These are phyloP conservation scores for Ambrosiella cleistominuta DNA, from an alignment of 2,329 filamentous ascomycete species.

Conservation along the genomic window DNA sequence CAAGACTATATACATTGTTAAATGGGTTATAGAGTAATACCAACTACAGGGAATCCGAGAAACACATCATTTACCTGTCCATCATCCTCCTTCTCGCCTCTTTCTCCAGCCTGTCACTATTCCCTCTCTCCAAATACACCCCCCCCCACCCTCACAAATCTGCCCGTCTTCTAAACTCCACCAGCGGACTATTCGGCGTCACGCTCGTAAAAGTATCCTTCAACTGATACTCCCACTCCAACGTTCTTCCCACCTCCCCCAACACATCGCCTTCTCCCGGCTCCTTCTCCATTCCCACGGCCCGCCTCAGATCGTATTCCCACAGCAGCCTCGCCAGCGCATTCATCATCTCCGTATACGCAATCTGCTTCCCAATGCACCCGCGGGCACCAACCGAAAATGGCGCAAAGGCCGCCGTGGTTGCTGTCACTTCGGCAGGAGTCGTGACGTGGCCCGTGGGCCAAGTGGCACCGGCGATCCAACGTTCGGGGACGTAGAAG, in stretches of 20 bases:
- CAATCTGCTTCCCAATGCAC: conserved; percentile 55
- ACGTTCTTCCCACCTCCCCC: conserved; percentile 31
- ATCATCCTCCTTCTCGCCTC: too few relatives aligned
- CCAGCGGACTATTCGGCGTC: conserved; percentile 48
- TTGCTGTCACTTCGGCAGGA: conserved; percentile 33
- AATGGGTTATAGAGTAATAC: too few relatives aligned
- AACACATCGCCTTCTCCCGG: conserved; percentile 32
- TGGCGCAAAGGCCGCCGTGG: conserved; percentile 55
- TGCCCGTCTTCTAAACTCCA: conserved; percentile 36
- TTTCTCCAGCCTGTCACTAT: not conserved
- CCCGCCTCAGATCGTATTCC: conserved; percentile 40
- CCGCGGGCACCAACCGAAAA: conserved; percentile 53
- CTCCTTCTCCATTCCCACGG: conserved; percentile 27
- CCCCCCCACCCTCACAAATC: not conserved
- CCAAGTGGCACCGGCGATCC: conserved; percentile 34
- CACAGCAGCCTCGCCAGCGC: conserved; percentile 44
- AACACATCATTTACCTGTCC: too few relatives aligned
- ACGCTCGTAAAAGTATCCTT: conserved; percentile 55
- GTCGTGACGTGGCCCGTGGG: conserved; percentile 24
- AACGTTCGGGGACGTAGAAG: conserved; percentile 45
- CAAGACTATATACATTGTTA: too few relatives aligned
- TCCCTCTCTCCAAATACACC: not conserved
- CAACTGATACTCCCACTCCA: conserved; percentile 47
- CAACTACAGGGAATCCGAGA: too few relatives aligned
- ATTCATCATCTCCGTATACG: conserved; percentile 48